A percentile compares a stretch with the other conserved stretches of the same genome.
phyloP scores from a whole-genome alignment of 345 rosid species.

The Turnera subulata region DNA sequence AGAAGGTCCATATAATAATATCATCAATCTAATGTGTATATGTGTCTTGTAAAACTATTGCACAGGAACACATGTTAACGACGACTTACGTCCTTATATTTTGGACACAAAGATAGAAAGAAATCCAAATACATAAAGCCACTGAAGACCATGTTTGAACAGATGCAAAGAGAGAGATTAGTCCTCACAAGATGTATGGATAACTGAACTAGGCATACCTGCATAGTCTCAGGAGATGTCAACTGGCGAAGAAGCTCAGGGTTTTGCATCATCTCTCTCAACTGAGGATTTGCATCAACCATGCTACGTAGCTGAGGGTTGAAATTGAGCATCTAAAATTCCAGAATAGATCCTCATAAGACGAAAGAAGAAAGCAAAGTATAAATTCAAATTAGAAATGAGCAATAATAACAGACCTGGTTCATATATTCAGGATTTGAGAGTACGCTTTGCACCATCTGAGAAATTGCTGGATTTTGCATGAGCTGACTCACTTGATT shows the following conservation, averaged over 20 bases:
- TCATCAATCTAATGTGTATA: too few species aligned
- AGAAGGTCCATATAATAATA: too few species aligned
- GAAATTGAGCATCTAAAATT: constrained; percentile 45
- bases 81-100: too few species aligned
- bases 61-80: too few species aligned
- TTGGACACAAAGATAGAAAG: too few species aligned
- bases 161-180: not conserved
- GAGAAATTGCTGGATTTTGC: constrained; percentile 64
- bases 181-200: not conserved
- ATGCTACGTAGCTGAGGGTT: constrained; percentile 51
- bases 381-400: not conserved
- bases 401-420: constrained; percentile 38
- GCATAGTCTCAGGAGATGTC: constrained; percentile 57
- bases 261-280: constrained; percentile 61
- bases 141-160: not conserved
- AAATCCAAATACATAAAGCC: too few species aligned
- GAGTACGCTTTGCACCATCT: constrained; percentile 51
- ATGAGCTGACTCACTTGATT: constrained; percentile 40
- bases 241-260: constrained; percentile 61
- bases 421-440: constrained; percentile 58
- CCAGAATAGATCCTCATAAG: not conserved
- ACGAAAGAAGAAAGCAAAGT: not conserved
- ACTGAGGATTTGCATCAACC: constrained; percentile 48
- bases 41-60: too few species aligned
- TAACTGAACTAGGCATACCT: constrained; percentile 34